A percentile compares a stretch with the other conserved stretches of the same genome.
Evolutionary conservation across 2,329 filamentous ascomycete species (phyloP).

Genomic region (Trichophyton verrucosum): DNA sequence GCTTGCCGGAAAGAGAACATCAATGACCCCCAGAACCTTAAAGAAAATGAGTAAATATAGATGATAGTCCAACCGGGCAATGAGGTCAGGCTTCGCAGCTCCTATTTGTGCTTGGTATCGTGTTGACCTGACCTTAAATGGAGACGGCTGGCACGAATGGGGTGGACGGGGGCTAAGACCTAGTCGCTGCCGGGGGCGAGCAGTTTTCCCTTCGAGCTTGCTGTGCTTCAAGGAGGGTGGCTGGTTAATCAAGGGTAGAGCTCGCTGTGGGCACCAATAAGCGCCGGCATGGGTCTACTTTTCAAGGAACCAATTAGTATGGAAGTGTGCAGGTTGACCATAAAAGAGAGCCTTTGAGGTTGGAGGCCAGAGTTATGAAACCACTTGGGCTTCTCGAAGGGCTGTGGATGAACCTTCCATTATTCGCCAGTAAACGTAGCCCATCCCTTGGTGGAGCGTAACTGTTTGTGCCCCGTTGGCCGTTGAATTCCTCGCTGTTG

Average conservation of each 20-base stretch:
- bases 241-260: slow-evolving; percentile 9
- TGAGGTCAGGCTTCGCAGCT: not conserved
- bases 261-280: slow-evolving; percentile 7
- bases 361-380: not conserved
- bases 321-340: not conserved
- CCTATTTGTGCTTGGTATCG: slow-evolving; percentile 7
- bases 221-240: slow-evolving; percentile 5
- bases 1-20: not conserved
- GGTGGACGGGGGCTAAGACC: slow-evolving; percentile 1
- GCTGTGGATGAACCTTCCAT: not conserved
- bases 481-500: not conserved
- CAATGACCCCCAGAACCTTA: not conserved
- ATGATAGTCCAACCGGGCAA: slow-evolving; percentile 2
- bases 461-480: not conserved
- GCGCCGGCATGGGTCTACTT: slow-evolving; percentile 10
- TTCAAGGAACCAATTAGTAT: slow-evolving; percentile 3
- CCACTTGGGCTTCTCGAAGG: not conserved
- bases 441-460: not conserved
- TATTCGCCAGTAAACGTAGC: not conserved
- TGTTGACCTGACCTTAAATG: slow-evolving; percentile 2
- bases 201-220: not conserved
- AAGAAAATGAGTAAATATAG: not conserved
- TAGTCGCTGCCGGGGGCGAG: not conserved
- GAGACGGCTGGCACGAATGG: slow-evolving; percentile 2
- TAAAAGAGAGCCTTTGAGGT: not conserved